Base-by-base conservation (phyloP, 2,329 filamentous ascomycete genomes). In the Paracoccidioides brasiliensis region DNA sequence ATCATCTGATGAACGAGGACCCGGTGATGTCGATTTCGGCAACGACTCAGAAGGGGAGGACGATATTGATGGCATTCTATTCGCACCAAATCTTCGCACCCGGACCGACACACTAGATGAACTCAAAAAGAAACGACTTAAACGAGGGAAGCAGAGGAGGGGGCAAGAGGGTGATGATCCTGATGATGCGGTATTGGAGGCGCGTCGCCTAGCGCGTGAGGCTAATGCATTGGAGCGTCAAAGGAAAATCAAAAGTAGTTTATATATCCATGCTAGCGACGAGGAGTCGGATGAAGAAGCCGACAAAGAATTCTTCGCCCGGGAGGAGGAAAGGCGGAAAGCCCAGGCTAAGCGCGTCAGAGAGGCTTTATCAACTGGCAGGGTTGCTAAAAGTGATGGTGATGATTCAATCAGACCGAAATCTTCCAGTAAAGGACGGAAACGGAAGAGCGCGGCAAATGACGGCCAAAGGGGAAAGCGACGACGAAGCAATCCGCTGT, bases 221-320 rank as follows among this genome's bases (percentile, higher is more conserved):
- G 76, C 83, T 53, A 85, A 81, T 61, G 84, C 95, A 61, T 74
- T 80, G n/a, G 88, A 90, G 64, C 90, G 90, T 70, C 78, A 82
- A 51, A 76, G 77, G 37, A 86, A 85, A 66, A 86, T 93, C 72
- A 97, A 96, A 76, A 94, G 87, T 64, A 83, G 84, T 30, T 72
- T 91, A 42, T 91, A 83, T 64, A 86, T 98, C 52, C 81, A 85
- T 56, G 83, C 85, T 41, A 89, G 86, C 61, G 93, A 97, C 66
- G 93, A 97, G 54, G 90, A 95, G 62, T 84, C 80, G n/a, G 89
- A 95, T 64, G 82, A 80, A 38, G 88, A 90, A 49, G 80, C 81
- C 56, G 81, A 87, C 70, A 75, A 67, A 28, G 82, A 80, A 22
- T 96, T 96, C 71, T 96, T 91, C 70, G 82, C 79, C 2, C 78